A percentile compares a stretch with the other conserved stretches of the same genome.
Evolutionary conservation across 1,284 basidiomycete species (phyloP).

Genomic region (Melampsora larici-populina): DNA sequence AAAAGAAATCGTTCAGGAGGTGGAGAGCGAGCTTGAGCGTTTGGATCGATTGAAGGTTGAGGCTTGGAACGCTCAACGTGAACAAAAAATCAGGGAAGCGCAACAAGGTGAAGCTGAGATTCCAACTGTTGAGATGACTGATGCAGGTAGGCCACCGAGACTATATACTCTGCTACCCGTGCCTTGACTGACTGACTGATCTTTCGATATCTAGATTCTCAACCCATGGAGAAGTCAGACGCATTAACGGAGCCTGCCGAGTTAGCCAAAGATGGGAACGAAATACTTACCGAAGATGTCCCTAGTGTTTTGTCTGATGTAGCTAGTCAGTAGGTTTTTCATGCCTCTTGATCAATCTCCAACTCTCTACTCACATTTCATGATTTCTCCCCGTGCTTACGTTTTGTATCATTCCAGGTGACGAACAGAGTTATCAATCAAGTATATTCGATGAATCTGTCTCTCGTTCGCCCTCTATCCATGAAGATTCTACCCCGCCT

Average conservation of each 20-base stretch:
- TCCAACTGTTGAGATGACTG: neutral
- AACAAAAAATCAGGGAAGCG: neutral
- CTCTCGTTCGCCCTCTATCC: neutral
- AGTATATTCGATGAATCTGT: neutral
- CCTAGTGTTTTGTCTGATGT: neutral
- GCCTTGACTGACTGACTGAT: neutral
- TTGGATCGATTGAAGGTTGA: conserved; percentile 32
- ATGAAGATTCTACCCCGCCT: neutral
- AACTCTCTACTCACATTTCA: neutral
- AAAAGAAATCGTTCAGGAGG: conserved; percentile 22
- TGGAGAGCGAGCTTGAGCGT: conserved; percentile 37
- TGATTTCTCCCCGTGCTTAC: neutral
- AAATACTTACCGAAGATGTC: neutral
- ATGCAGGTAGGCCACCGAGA: neutral
- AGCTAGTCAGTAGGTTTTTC: conserved; percentile 6
- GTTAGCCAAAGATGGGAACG: no score
- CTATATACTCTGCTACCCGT: neutral
- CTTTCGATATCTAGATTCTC: no score
- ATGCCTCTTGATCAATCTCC: neutral
- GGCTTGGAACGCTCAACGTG: conserved; percentile 29
- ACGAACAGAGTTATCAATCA: neutral
- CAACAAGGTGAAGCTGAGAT: neutral
- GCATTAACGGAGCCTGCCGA: neutral
- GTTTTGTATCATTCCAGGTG: neutral
- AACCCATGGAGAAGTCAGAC: neutral